These are phyloP conservation scores for Cutaneotrichosporon dermatis DNA, from an alignment of 1,284 basidiomycete genomes.

Conservation along the genomic window DNA sequence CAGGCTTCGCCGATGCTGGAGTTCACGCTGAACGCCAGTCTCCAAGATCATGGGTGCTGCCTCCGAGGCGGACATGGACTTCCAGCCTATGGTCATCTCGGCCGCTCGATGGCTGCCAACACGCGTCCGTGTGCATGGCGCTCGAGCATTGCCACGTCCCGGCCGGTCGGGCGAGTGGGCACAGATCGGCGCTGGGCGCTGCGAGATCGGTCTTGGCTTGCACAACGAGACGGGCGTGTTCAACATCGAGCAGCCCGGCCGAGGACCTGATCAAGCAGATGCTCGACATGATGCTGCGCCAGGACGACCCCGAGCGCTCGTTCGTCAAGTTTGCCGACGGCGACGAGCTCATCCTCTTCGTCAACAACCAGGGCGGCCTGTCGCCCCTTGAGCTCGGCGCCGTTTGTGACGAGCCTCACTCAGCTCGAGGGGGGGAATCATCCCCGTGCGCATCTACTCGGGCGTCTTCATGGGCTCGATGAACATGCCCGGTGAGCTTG, in stretches of 20 bases:
- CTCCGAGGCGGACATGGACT: slow-evolving; percentile 33
- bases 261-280: slow-evolving; percentile 39
- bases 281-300: slow-evolving; percentile 44
- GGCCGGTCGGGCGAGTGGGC: slow-evolving; percentile 48
- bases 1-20: no score
- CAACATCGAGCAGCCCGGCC: slow-evolving; percentile 38
- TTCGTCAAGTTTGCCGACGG: slow-evolving; percentile 50
- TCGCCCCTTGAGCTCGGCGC: slow-evolving; percentile 51
- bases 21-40: slow-evolving; percentile 21
- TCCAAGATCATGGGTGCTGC: slow-evolving; percentile 47
- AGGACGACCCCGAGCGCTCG: slow-evolving; percentile 50
- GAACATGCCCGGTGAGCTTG: slow-evolving; percentile 53
- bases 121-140: slow-evolving; percentile 51
- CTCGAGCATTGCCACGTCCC: slow-evolving; percentile 54
- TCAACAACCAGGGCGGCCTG: slow-evolving; percentile 54
- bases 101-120: slow-evolving; percentile 39
- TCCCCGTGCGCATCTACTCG: slow-evolving; percentile 48
- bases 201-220: slow-evolving; percentile 52
- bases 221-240: slow-evolving; percentile 53
- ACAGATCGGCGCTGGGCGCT: slow-evolving; percentile 47
- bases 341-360: slow-evolving; percentile 45
- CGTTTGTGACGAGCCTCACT: slow-evolving; percentile 46
- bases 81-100: slow-evolving; percentile 38
- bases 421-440: slow-evolving; percentile 43
- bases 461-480: slow-evolving; percentile 53